Evolutionary conservation across 306 rosid genomes (phyloP), one percentile per base, ranked within the genome.

Genomic region (Lathyrus tuberosus): DNA sequence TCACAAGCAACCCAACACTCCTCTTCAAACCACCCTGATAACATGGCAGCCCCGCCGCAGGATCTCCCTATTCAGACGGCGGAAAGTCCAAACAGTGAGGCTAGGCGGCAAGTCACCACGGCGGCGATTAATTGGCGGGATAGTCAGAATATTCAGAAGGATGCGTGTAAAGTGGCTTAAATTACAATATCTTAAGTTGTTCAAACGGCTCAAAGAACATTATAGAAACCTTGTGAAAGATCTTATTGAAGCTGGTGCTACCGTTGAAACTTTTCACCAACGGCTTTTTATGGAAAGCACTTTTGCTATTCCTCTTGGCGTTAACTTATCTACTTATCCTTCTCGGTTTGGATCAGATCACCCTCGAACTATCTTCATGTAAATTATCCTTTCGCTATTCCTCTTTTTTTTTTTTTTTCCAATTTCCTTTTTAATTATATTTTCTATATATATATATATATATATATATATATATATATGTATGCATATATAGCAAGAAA

Each of bases 221-320:
- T 89, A 84, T 37, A 63, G 40, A 37, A 83, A 81, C 13, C 0
- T 79, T 38, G 53, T 84, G 18, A 87, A 77, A 61, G 89, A 90
- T 26, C 43, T 90, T 8, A 67, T 65, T 33, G 87, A 75, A 42
- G 88, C 85, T 28, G 78, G 87, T 0, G 74, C 83, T 3, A 69
- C 69, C 65, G 5, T 92, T 13, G 91, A 87, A 42, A 59, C 78
- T 3, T 83, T 84, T 78, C 91, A 84, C 3, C 84, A 84, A 20
- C 80, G 80, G 31, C 44, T 89, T 75, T 74, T 89, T 15, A 62
- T 86, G 79, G 97, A 92, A 78, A 65, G 86, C 48, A 78, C 88
- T 37, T 80, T 86, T 14, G 89, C 91, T 0, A 56, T 92, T 0
- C 96, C 98, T 4, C 61, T 69, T 57, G 95, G 95, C 1, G 30